These are phyloP conservation scores for Aspergillus puulaauensis DNA, from an alignment of 2,329 filamentous ascomycete species.

Conservation along the genomic window DNA sequence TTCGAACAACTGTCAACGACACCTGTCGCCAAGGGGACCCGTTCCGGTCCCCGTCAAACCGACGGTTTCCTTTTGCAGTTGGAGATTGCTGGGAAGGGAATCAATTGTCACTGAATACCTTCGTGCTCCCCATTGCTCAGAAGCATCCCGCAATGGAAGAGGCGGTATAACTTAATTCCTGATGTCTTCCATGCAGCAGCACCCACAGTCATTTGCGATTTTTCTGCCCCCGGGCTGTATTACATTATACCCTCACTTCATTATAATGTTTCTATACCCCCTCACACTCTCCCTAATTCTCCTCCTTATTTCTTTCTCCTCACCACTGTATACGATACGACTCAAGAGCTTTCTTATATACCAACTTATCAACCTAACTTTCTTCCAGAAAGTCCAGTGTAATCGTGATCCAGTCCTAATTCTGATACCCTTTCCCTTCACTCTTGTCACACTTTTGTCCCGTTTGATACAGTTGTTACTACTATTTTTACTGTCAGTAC, in stretches of 20 bases:
- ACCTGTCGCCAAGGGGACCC: not conserved
- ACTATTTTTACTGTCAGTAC: not conserved
- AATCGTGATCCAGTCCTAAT: not conserved
- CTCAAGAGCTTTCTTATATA: not conserved
- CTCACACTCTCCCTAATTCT: conserved; percentile 1
- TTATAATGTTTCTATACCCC: not conserved
- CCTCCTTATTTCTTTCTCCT: not conserved
- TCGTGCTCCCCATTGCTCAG: no score
- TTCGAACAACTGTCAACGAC: not conserved
- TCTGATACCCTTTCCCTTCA: conserved; percentile 7
- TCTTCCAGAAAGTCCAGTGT: not conserved
- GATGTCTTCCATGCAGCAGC: no score
- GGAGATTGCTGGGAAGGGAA: no score
- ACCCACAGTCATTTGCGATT: not conserved
- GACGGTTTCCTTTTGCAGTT: no score
- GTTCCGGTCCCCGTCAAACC: no score
- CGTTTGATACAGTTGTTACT: not conserved
- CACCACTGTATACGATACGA: not conserved
- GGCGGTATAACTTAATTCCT: not conserved
- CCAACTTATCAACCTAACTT: not conserved
- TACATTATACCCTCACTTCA: conserved; percentile 1
- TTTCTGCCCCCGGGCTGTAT: not conserved
- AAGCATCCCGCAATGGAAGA: not conserved
- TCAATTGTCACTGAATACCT: no score
- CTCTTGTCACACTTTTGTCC: not conserved